Percentiles rank a stretch among this genome's conserved stretches.
These are phyloP conservation scores for Pseudonectria buxi DNA, from an alignment of 2,329 filamentous ascomycete species.

Conservation along the genomic window DNA sequence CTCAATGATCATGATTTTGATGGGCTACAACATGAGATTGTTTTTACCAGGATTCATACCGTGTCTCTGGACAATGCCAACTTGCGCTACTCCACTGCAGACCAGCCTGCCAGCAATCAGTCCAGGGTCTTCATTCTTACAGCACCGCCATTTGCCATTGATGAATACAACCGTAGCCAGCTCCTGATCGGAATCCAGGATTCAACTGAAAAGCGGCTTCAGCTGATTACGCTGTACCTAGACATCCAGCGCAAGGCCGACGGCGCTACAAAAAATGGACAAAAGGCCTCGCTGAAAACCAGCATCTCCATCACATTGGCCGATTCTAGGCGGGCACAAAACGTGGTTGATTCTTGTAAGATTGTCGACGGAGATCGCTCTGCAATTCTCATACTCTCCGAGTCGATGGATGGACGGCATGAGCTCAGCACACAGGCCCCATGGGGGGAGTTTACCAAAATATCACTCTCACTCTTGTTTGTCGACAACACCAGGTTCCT, in stretches of 20 bases:
- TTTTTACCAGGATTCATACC: constrained; percentile 63
- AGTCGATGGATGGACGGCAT: constrained; percentile 54
- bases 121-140: constrained; percentile 62
- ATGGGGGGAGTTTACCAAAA: constrained; percentile 63
- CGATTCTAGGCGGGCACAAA: constrained; percentile 53
- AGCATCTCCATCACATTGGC: constrained; percentile 30
- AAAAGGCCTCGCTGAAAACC: constrained; percentile 14
- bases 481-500: constrained; percentile 54
- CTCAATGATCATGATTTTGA: constrained; percentile 67
- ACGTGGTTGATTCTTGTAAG: constrained; percentile 67
- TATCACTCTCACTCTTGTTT: constrained; percentile 56
- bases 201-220: constrained; percentile 57
- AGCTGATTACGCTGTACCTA: constrained; percentile 57
- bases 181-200: constrained; percentile 66
- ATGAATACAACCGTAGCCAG: constrained; percentile 47
- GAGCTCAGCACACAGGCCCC: constrained; percentile 68
- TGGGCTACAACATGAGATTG: constrained; percentile 64
- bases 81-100: constrained; percentile 52
- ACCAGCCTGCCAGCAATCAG: constrained; percentile 45
- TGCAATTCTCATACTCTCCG: constrained; percentile 63
- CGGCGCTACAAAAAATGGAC: constrained; percentile 13
- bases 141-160: constrained; percentile 48
- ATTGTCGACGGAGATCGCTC: constrained; percentile 60
- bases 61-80: constrained; percentile 56
- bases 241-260: constrained; percentile 35